Conservation (phyloP, 2,329 filamentous ascomycete genomes). For the Aspergillus flavus region DNA sequence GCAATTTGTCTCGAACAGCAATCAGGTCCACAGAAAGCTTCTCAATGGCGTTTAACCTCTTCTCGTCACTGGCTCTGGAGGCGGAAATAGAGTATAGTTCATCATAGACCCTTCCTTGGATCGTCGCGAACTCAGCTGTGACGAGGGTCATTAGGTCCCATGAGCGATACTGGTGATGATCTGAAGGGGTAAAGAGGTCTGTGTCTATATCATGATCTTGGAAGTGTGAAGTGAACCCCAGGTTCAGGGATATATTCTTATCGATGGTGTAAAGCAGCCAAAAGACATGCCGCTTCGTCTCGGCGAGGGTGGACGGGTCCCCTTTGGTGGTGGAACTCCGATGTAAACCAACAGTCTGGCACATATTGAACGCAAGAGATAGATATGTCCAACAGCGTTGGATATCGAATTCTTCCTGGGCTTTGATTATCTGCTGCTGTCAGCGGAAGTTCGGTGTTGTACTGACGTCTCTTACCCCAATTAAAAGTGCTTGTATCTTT, state of each 20-base stretch:
- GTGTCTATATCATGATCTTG: conserved; percentile 33
- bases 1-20: conserved; percentile 24
- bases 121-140: conserved; percentile 23
- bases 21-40: conserved; percentile 26
- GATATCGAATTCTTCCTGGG: conserved; percentile 30
- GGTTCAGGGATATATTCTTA: conserved; percentile 29
- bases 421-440: conserved; percentile 24
- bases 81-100: conserved; percentile 27
- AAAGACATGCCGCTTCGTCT: conserved; percentile 28
- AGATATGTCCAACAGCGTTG: conserved; percentile 30
- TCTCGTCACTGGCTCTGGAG: conserved; percentile 15
- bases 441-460: not conserved
- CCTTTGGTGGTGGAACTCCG: conserved; percentile 18
- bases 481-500: conserved; percentile 26
- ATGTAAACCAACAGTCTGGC: conserved; percentile 25
- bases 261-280: conserved; percentile 31
- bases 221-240: conserved; percentile 28
- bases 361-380: conserved; percentile 29
- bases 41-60: conserved; percentile 20
- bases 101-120: conserved; percentile 30
- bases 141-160: conserved; percentile 30
- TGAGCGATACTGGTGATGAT: conserved; percentile 19
- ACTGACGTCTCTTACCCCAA: conserved; percentile 18
- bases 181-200: conserved; percentile 21
- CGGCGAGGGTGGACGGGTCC: conserved; percentile 17